Percentiles rank a stretch among this genome's conserved stretches.
These are phyloP conservation scores for Populus pruinosa DNA, from an alignment of 345 rosid species.

Conservation along the genomic window DNA sequence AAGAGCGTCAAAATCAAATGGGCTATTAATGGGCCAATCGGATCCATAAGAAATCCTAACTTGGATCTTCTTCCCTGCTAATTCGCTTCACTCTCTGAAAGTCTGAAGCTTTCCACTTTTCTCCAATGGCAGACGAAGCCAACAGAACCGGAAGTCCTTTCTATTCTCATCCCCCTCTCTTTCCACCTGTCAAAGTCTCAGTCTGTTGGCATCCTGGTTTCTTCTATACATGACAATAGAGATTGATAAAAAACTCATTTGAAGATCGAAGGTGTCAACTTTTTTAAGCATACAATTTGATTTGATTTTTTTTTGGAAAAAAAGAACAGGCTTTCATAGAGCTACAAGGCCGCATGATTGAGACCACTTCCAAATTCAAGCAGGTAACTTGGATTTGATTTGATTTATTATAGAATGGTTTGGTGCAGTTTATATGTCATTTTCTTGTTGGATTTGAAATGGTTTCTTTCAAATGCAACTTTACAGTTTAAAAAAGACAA, in stretches of 20 bases:
- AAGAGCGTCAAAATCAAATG: background rate
- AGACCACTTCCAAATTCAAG: conserved; percentile 60
- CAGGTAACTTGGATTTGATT: conserved; percentile 31
- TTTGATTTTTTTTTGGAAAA: background rate
- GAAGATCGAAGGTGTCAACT: background rate
- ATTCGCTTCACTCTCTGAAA: background rate
- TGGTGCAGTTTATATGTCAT: background rate
- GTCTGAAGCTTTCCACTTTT: background rate
- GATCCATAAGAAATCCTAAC: background rate
- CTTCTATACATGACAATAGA: background rate
- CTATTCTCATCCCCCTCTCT: background rate
- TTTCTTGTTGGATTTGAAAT: background rate
- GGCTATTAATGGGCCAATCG: background rate
- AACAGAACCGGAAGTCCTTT: conserved; percentile 35
- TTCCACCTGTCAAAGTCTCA: background rate
- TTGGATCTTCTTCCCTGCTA: background rate
- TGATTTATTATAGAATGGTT: background rate
- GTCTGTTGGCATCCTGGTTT: background rate
- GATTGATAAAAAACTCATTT: background rate
- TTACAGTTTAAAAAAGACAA: background rate
- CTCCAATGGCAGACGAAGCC: conserved; percentile 54
- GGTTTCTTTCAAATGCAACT: background rate
- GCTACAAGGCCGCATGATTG: conserved; percentile 68
- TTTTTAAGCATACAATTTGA: background rate
- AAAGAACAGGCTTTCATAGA: conserved; percentile 51